These are phyloP conservation scores for Nemania abortiva DNA, from an alignment of 2,329 filamentous ascomycete species.

Conservation along the genomic window DNA sequence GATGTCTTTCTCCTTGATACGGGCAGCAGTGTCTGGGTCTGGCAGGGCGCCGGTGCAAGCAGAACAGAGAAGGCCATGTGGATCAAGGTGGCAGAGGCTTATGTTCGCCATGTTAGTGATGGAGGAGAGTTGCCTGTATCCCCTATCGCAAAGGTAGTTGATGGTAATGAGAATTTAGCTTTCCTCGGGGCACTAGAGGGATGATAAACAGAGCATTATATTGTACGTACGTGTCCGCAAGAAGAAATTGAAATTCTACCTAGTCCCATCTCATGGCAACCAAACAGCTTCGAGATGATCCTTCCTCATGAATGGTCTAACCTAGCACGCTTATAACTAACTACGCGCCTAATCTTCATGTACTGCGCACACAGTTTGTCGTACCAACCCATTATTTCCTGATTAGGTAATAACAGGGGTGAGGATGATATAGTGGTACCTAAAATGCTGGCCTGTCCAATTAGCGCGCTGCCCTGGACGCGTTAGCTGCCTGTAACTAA, in stretches of 20 bases:
- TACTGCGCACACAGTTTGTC: no score
- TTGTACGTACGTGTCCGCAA: no score
- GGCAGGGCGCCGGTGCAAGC: conserved; percentile 72
- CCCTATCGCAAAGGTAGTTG: conserved; percentile 67
- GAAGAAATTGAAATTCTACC: no score
- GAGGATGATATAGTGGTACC: no score
- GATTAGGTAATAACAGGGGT: not conserved
- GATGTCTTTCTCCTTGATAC: conserved; percentile 74
- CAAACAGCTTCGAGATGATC: no score
- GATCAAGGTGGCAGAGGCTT: conserved; percentile 70
- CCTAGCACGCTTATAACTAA: no score
- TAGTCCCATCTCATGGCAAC: no score
- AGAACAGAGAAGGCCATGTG: conserved; percentile 69
- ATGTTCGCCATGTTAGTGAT: conserved; percentile 59
- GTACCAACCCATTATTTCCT: not conserved
- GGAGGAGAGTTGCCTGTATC: conserved; percentile 57
- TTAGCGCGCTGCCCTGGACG: conserved; percentile 12
- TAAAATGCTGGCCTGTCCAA: not conserved
- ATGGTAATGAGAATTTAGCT: conserved; percentile 66
- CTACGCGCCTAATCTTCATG: no score
- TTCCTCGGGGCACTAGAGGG: conserved; percentile 63
- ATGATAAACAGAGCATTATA: not conserved
- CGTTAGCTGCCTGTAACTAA: conserved; percentile 12
- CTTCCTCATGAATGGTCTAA: no score
- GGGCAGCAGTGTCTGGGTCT: conserved; percentile 72